phyloP scores from a whole-genome alignment of 192 early-diverging fungal genomes.

The Geranomyces michiganensis region DNA sequence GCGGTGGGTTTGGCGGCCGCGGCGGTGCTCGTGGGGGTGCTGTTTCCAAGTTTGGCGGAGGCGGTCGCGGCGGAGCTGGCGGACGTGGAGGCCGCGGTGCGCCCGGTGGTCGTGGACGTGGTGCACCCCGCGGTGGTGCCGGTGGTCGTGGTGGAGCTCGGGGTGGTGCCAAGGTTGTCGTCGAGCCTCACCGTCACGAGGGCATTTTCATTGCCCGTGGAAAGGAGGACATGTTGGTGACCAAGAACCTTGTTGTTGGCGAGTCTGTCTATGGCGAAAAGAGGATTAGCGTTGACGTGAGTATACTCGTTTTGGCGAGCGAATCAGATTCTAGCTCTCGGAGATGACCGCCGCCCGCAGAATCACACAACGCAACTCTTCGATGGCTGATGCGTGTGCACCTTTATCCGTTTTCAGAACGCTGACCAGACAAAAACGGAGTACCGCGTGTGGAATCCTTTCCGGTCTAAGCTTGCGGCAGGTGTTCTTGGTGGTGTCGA shows the following conservation, averaged over 20 bases:
- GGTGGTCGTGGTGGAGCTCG: constrained; percentile 74
- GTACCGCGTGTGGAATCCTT: constrained; percentile 99
- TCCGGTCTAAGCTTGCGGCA: constrained; percentile 98
- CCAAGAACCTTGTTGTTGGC: constrained; percentile 98
- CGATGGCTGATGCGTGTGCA: not conserved
- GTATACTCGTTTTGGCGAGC: constrained; percentile 22
- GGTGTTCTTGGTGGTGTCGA: constrained; percentile 96
- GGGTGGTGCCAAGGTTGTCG: constrained; percentile 92
- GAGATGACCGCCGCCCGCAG: not conserved
- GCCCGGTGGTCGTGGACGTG: constrained; percentile 59
- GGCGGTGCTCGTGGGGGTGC: constrained; percentile 45
- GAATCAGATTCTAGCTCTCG: no score
- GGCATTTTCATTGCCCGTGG: constrained; percentile 96
- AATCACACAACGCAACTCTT: not conserved
- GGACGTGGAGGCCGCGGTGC: constrained; percentile 52
- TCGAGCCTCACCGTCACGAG: constrained; percentile 97
- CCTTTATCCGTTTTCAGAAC: constrained; percentile 44
- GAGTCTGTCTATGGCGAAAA: constrained; percentile 98
- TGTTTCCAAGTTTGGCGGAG: constrained; percentile 34
- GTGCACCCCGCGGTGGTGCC: constrained; percentile 61
- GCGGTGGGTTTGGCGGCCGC: constrained; percentile 33
- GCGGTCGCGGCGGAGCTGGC: constrained; percentile 48
- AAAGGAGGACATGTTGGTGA: constrained; percentile 98
- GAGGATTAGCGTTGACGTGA: constrained; percentile 93
- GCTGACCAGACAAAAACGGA: constrained; percentile 94